Evolutionary conservation across 768 basidiomycete genomes (phyloP).

Genomic region (Suillus occidentalis): DNA sequence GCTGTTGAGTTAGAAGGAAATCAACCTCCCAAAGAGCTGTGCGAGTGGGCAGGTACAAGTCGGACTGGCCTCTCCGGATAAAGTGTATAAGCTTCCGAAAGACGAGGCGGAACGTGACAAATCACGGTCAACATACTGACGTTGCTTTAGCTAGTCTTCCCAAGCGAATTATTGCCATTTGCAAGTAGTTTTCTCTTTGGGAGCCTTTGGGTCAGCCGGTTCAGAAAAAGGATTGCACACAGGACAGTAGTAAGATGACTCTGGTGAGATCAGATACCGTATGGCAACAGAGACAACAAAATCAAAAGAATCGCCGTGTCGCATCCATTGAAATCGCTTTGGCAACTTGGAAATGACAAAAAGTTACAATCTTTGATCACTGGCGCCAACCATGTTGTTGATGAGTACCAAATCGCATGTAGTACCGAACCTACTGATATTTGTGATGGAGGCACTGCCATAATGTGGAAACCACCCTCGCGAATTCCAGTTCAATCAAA

Average conservation of each 20-base stretch:
- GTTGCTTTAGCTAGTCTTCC: background rate
- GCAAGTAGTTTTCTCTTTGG: background rate
- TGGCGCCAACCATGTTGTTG: background rate
- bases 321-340: background rate
- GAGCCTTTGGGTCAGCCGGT: background rate
- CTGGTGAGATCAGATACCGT: background rate
- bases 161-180: background rate
- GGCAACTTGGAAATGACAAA: background rate
- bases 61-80: background rate
- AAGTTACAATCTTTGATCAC: background rate
- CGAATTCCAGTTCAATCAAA: constrained; percentile 55
- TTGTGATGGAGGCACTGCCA: background rate
- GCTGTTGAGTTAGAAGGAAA: background rate
- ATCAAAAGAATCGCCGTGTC: background rate
- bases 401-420: background rate
- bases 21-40: background rate
- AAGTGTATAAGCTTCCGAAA: background rate
- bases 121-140: background rate
- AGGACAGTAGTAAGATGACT: background rate
- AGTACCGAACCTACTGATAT: background rate
- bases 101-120: background rate
- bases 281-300: background rate
- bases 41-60: background rate
- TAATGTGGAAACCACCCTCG: background rate
- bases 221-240: background rate